A percentile compares a stretch with the other conserved stretches of the same genome.
phyloP scores from a whole-genome alignment of 306 rosid species.

The Dalbergia cochinchinensis region DNA sequence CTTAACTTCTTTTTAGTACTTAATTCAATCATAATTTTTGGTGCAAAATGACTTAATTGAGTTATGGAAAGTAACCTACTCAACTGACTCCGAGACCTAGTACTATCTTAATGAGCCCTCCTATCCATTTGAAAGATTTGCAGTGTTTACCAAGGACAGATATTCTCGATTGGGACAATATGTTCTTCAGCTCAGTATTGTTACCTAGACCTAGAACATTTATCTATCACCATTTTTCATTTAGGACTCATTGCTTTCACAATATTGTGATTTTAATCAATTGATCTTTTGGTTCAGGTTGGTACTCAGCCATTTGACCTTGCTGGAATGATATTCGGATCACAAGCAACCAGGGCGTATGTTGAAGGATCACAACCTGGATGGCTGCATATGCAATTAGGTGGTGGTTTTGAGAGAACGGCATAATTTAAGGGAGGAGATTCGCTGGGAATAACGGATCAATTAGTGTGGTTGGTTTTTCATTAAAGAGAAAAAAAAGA shows the following conservation, averaged over 20 bases:
- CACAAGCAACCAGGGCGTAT: constrained; percentile 73
- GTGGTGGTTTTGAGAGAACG: constrained; percentile 75
- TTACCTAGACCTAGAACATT: constrained; percentile 10
- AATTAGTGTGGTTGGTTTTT: constrained; percentile 43
- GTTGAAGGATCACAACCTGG: constrained; percentile 71
- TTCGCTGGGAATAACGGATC: constrained; percentile 29
- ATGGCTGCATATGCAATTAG: constrained; percentile 93
- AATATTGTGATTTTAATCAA: constrained; percentile 35
- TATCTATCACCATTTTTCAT: neutral
- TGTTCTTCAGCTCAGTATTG: neutral
- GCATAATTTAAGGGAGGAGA: constrained; percentile 49
- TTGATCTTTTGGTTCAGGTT: constrained; percentile 60
- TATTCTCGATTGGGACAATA: constrained; percentile 18
- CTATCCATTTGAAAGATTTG: constrained; percentile 1
- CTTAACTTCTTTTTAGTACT: neutral
- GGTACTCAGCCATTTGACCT: constrained; percentile 70
- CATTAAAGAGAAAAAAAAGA: neutral
- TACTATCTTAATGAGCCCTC: constrained; percentile 21
- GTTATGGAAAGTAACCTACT: constrained; percentile 4
- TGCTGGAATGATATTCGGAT: constrained; percentile 76
- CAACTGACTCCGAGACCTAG: neutral
- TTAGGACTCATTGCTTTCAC: constrained; percentile 28
- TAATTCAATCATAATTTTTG: neutral
- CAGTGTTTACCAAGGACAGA: neutral
- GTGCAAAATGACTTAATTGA: constrained; percentile 9